Evolutionary conservation across 2,329 filamentous ascomycete genomes (phyloP).

Genomic region (Bisporella sp.): DNA sequence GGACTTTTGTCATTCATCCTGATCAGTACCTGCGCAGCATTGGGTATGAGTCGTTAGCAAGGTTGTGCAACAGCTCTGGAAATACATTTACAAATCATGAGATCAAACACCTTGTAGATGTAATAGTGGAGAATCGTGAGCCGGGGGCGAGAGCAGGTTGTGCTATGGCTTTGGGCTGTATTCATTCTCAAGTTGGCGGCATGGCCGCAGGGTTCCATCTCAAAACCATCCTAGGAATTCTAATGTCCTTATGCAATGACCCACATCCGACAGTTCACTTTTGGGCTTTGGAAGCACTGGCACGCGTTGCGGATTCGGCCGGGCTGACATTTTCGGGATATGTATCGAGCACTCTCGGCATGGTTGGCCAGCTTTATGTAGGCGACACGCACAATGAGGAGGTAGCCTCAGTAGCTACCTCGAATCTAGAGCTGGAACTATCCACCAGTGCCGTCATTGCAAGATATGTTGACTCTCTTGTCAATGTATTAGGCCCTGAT

Average conservation of each 20-base stretch:
- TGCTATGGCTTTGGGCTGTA: slow-evolving; percentile 85
- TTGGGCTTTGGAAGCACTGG: slow-evolving; percentile 87
- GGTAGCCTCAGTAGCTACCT: slow-evolving; percentile 69
- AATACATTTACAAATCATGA: slow-evolving; percentile 84
- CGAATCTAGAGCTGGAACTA: slow-evolving; percentile 82
- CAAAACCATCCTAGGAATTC: slow-evolving; percentile 92
- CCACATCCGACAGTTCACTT: slow-evolving; percentile 93
- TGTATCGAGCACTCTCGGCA: slow-evolving; percentile 83
- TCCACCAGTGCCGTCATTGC: slow-evolving; percentile 78
- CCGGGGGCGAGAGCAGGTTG: slow-evolving; percentile 90
- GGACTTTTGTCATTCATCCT: slow-evolving; percentile 69
- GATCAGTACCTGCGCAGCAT: slow-evolving; percentile 83
- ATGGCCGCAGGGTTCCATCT: slow-evolving; percentile 96
- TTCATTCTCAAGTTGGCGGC: slow-evolving; percentile 90
- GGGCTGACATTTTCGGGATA: slow-evolving; percentile 88
- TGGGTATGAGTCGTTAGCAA: slow-evolving; percentile 77
- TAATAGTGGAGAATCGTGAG: slow-evolving; percentile 88
- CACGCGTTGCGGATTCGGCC: slow-evolving; percentile 82
- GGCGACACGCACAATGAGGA: slow-evolving; percentile 88
- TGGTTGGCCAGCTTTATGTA: slow-evolving; percentile 89
- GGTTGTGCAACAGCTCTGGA: slow-evolving; percentile 70
- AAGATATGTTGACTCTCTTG: slow-evolving; percentile 85
- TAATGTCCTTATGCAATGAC: slow-evolving; percentile 97
- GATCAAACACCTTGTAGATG: slow-evolving; percentile 88
- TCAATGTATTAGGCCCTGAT: slow-evolving; percentile 94